Conservation (phyloP, 352 stramenopile genomes). For the Phytopythium oedochilum region DNA sequence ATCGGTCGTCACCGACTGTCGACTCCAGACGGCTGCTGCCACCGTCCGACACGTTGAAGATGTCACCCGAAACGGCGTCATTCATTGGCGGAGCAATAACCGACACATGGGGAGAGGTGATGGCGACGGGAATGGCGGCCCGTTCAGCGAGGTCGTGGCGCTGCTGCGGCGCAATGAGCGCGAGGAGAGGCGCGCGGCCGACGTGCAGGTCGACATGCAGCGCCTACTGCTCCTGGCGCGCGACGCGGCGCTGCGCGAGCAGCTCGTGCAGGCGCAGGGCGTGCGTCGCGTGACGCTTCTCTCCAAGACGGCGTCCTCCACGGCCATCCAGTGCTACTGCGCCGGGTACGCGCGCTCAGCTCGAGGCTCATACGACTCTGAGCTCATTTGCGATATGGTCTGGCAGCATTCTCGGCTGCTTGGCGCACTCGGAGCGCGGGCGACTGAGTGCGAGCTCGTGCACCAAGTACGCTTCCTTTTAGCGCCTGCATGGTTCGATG, state of each 20-base stretch:
- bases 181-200: conserved; percentile 22
- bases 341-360: conserved; percentile 14
- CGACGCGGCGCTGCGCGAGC: conserved; percentile 39
- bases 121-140: neutral
- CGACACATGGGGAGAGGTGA: neutral
- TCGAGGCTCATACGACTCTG: too few species aligned
- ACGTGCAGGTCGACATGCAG: conserved; percentile 44
- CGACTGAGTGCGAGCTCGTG: conserved; percentile 61
- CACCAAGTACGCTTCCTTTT: conserved; percentile 24
- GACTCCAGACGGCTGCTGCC: neutral
- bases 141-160: conserved; percentile 53
- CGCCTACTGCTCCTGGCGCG: conserved; percentile 54
- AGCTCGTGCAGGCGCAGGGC: conserved; percentile 56
- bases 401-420: conserved; percentile 55
- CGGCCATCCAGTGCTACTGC: conserved; percentile 25
- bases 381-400: neutral
- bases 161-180: conserved; percentile 50
- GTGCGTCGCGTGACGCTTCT: conserved; percentile 43
- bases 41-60: neutral
- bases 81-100: too few species aligned
- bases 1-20: too few species aligned
- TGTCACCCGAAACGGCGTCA: too few species aligned
- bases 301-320: conserved; percentile 11
- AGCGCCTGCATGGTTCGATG: too few species aligned
- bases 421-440: conserved; percentile 46